Conservation (phyloP, 2,329 filamentous ascomycete genomes). For the Chrysosporium queenslandicum region DNA sequence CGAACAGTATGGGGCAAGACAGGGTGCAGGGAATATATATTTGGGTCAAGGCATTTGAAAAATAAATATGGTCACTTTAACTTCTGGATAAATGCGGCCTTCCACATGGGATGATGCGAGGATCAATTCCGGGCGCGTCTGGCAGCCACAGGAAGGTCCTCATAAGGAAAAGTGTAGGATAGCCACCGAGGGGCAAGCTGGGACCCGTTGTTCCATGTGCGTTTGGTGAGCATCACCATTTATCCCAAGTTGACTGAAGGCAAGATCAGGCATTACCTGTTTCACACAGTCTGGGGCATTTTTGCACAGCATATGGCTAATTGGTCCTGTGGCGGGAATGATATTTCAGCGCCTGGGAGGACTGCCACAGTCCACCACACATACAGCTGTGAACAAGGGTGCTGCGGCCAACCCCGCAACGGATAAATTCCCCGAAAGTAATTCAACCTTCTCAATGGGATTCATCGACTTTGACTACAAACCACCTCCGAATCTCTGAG, state of each 20-base stretch:
- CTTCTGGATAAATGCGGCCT: neutral
- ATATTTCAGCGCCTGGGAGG: no score
- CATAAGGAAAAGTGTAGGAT: no score
- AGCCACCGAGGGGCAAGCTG: no score
- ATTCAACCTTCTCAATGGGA: neutral
- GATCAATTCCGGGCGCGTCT: no score
- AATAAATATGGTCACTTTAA: neutral
- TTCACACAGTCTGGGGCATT: neutral
- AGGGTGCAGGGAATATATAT: neutral
- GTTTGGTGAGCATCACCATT: no score
- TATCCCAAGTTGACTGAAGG: no score
- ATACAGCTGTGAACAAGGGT: neutral
- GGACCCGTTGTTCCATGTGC: no score
- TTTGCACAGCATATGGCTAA: neutral
- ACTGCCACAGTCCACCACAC: neutral
- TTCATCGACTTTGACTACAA: neutral
- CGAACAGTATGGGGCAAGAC: neutral
- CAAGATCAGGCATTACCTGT: no score
- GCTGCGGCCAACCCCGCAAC: neutral
- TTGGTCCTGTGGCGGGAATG: no score
- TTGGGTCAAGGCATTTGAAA: neutral
- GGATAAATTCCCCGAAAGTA: constrained; percentile 1
- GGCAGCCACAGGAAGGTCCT: no score
- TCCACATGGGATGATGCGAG: neutral
- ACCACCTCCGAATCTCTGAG: neutral